Evolutionary conservation across 1,284 basidiomycete genomes (phyloP).

Genomic region (Tilletia horrida): DNA sequence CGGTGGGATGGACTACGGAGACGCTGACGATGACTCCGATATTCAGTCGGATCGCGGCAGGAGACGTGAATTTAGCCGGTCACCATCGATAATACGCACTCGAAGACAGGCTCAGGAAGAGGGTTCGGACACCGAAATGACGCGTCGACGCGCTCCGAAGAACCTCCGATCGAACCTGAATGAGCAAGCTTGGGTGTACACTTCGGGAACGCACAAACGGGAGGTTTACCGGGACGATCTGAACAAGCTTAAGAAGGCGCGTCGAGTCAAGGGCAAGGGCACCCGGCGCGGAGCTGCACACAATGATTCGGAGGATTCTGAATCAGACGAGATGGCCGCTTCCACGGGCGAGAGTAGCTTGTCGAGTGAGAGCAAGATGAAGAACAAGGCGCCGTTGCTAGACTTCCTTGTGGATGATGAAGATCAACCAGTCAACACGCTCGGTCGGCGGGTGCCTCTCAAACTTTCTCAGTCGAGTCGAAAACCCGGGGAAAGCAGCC

Average conservation of each 20-base stretch:
- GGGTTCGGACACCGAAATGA: not conserved
- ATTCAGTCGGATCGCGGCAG: not conserved
- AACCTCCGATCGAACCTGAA: not conserved
- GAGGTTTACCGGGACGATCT: not conserved
- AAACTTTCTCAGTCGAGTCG: not conserved
- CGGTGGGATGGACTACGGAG: not conserved
- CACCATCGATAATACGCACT: not conserved
- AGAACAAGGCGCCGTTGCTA: not conserved
- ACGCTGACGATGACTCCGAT: not conserved
- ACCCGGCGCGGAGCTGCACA: not conserved
- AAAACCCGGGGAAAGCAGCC: not conserved
- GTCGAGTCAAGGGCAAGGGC: not conserved
- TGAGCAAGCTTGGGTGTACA: slow-evolving; percentile 8
- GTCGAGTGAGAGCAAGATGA: slow-evolving; percentile 1
- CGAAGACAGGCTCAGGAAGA: not conserved
- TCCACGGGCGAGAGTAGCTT: slow-evolving; percentile 10
- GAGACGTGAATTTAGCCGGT: too few species aligned
- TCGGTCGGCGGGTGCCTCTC: not conserved
- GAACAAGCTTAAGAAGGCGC: not conserved
- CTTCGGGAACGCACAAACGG: not conserved
- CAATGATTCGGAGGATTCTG: not conserved
- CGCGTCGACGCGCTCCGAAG: not conserved
- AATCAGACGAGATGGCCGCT: not conserved
- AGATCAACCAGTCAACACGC: not conserved
- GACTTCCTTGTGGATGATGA: slow-evolving; percentile 9